These are phyloP conservation scores for Eucalyptus sp. DNA, from an alignment of 345 rosid species.

Conservation along the genomic window DNA sequence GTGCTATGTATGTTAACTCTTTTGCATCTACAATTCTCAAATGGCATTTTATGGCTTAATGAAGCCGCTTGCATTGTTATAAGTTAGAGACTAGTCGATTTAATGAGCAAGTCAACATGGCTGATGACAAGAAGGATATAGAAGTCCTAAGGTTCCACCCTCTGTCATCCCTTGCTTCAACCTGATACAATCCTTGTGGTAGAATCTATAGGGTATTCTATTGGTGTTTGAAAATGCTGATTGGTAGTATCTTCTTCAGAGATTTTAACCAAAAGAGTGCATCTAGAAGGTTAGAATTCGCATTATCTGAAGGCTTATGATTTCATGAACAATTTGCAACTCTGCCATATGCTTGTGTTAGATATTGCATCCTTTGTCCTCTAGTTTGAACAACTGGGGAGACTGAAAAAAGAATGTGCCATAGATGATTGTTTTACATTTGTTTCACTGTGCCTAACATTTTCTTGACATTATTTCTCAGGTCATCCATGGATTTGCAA, in stretches of 20 bases:
- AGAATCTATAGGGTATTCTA: neutral
- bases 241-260: neutral
- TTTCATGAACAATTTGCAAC: neutral
- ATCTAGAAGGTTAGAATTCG: neutral
- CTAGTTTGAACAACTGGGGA: neutral
- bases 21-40: neutral
- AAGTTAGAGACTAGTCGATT: neutral
- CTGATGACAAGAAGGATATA: neutral
- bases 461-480: slow-evolving; percentile 3
- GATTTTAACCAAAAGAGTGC: neutral
- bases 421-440: neutral
- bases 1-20: slow-evolving; percentile 64
- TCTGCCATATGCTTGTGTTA: neutral
- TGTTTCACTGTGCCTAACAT: neutral
- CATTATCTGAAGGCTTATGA: neutral
- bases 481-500: slow-evolving; percentile 99
- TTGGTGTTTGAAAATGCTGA: neutral
- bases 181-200: neutral
- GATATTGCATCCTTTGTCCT: neutral
- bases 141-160: neutral
- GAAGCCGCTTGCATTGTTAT: neutral
- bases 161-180: neutral
- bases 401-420: neutral
- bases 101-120: neutral
- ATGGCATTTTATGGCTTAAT: neutral